Base-by-base conservation (phyloP, 1,284 basidiomycete species). In the Papiliotrema terrestris region DNA sequence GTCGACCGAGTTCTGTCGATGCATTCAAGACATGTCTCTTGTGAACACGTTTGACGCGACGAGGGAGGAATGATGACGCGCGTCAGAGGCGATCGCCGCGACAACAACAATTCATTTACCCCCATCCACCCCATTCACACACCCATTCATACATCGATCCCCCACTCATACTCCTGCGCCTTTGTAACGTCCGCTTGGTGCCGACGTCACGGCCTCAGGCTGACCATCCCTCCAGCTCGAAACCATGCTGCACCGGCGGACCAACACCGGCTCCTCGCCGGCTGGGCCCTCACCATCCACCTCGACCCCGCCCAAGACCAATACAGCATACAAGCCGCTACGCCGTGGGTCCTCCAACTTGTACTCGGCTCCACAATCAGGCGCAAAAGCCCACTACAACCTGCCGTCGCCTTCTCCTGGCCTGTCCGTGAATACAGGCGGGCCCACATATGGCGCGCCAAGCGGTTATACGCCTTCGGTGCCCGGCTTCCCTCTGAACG, bases 261-360 rank as follows among this genome's bases (percentile, higher is more conserved):
- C 52, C 22, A 20, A 19, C 22, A 19, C 46, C 19, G 52, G 14
- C 5, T 11, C 39, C 13, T n/a, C 26, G n/a, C 48, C 36, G 20
- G 54, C 49, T 26, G 37, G 9, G 11, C 35, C 19, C 19, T 29
- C 42, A 9, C 39, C 43, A 8, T 15, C 45, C 25, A 17, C 47
- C 3, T 11, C 47, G 14, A 22, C 26, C 25, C 17, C 47, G 3
- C 43, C 51, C 20, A 23, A 26, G 17, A n/a, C 14, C 19, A 68
- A 68, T 45, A 57, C 55, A 41, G 52, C 66, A 17, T 66, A 64
- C 51, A 61, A 55, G 19, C 66, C 66, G 6, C 50, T 68, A 2
- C 60, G 66, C 11, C 46, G 66, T 17, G 55, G 48, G 37, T 68
- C 66, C 5, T 36, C 56, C 1, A 52, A 55, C 19, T 46, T 67